phyloP scores from a whole-genome alignment of 78 protist genomes.

The Dictyostelium capitatum region DNA sequence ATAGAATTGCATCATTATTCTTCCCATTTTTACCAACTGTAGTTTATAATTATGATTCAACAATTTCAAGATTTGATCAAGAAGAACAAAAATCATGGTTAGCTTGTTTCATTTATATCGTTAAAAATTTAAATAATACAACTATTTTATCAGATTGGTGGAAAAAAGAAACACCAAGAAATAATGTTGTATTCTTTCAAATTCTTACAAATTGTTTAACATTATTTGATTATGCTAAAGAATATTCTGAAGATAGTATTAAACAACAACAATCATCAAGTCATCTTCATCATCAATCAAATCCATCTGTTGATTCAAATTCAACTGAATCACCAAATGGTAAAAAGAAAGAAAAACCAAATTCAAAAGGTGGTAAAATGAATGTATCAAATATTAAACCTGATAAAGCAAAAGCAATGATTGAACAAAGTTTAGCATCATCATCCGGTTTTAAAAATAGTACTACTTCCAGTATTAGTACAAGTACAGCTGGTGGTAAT shows the following conservation, averaged over 20 bases:
- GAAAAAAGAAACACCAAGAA: slow-evolving; percentile 57
- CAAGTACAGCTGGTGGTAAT: neutral
- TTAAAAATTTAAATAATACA: slow-evolving; percentile 67
- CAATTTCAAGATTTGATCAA: slow-evolving; percentile 1
- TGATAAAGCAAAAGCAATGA: slow-evolving; percentile 33
- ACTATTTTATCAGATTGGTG: slow-evolving; percentile 76
- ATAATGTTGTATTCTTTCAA: slow-evolving; percentile 46
- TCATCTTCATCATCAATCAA: neutral
- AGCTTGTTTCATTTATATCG: slow-evolving; percentile 64
- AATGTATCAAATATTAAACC: neutral
- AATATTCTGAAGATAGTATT: neutral
- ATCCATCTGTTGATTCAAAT: neutral
- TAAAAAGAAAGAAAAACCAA: neutral
- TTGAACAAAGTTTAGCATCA: slow-evolving; percentile 36
- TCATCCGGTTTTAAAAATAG: slow-evolving; percentile 6
- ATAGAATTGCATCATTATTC: slow-evolving; percentile 64
- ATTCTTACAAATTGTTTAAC: slow-evolving; percentile 22
- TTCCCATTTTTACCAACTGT: slow-evolving; percentile 59
- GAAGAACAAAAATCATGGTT: slow-evolving; percentile 40
- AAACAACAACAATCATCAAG: neutral
- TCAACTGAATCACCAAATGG: neutral
- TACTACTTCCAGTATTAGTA: neutral
- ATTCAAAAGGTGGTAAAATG: neutral
- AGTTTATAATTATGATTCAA: slow-evolving; percentile 24
- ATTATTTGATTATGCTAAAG: slow-evolving; percentile 39